Percentiles rank a stretch among this genome's conserved stretches.
These are phyloP conservation scores for Paramarasmius palmivorus DNA, from an alignment of 1,284 basidiomycete genomes.

Conservation along the genomic window DNA sequence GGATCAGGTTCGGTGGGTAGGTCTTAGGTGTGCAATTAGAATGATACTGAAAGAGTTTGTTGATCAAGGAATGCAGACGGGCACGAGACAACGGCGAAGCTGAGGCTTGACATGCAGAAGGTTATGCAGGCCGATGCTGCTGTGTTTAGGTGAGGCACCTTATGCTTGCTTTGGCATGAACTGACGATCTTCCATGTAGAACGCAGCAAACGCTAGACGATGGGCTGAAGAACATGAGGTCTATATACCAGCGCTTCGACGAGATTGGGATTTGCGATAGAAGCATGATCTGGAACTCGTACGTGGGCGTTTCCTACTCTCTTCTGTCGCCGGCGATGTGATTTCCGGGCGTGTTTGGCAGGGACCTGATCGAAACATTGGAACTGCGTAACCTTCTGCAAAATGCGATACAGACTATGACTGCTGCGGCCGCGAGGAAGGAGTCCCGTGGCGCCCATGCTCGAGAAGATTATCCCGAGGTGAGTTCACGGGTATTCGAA, in stretches of 20 bases:
- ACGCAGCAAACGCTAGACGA: slow-evolving; percentile 91
- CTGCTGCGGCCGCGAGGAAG: slow-evolving; percentile 92
- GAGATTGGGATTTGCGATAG: slow-evolving; percentile 96
- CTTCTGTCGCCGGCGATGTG: not conserved
- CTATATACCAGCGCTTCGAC: slow-evolving; percentile 87
- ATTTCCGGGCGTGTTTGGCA: slow-evolving; percentile 30
- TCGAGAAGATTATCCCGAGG: slow-evolving; percentile 90
- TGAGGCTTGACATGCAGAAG: slow-evolving; percentile 97
- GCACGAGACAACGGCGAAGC: slow-evolving; percentile 84
- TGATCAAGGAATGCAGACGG: slow-evolving; percentile 71
- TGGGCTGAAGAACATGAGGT: slow-evolving; percentile 85
- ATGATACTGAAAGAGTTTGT: not conserved
- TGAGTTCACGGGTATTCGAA: slow-evolving; percentile 36
- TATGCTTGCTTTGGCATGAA: not conserved
- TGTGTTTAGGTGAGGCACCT: slow-evolving; percentile 70
- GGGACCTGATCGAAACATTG: slow-evolving; percentile 94
- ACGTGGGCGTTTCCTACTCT: no score
- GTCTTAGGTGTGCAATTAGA: not conserved
- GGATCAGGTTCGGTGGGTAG: slow-evolving; percentile 76
- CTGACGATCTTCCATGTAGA: slow-evolving; percentile 43
- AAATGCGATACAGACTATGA: slow-evolving; percentile 95
- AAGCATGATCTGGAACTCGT: slow-evolving; percentile 99
- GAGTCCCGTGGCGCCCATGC: slow-evolving; percentile 98
- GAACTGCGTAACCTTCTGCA: slow-evolving; percentile 97
- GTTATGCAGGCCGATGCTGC: slow-evolving; percentile 96